Base-by-base conservation (phyloP, 768 basidiomycete genomes). In the Leccinum aurantiacum region DNA sequence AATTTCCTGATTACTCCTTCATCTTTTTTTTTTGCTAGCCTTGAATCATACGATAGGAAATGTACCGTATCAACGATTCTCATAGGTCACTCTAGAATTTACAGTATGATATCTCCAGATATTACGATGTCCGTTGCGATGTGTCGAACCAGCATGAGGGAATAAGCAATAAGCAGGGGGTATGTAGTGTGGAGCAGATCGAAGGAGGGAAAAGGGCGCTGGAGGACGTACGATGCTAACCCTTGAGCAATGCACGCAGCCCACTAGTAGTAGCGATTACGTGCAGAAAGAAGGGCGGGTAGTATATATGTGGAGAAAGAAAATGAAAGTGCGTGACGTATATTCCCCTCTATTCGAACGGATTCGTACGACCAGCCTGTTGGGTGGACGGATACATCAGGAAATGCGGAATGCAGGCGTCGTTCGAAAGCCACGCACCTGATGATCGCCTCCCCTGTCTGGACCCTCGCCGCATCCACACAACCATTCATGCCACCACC, bases 401-500 rank as follows among this genome's bases (percentile, higher is more conserved):
- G n/a, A 13, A 22, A 54, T 9, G 19, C 11, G 11, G 11, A 46
- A 19, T 22, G 5, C 10, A 46, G 44, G 19, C 11, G 19, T 15
- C 4, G n/a, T 37, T 38, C 19, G 19, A 35, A 29, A n/a, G 25
- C 57, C 27, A 70, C 79, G 46, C 68, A 87, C 90, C 82, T 92
- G 90, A 62, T 80, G 71, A 56, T 91, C 86, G 6, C 88, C 89
- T 48, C 85, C 88, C 15, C 89, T 79, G 71, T 89, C 86, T 3
- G 83, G 76, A n/a, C 87, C 86, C 69, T 91, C 90, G 17, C 84
- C 78, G 64, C 89, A 90, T 13, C 90, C 90, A 71, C 90, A 92
- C 61, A 92, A 71, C 89, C 90, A 91, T 33, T 92, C 90, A 69
- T 90, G 90, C 90, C 90, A 92, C 90, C 90, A 92, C 61, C 82